phyloP scores from a whole-genome alignment of 768 basidiomycete species.

The Mycena epipterygia region DNA sequence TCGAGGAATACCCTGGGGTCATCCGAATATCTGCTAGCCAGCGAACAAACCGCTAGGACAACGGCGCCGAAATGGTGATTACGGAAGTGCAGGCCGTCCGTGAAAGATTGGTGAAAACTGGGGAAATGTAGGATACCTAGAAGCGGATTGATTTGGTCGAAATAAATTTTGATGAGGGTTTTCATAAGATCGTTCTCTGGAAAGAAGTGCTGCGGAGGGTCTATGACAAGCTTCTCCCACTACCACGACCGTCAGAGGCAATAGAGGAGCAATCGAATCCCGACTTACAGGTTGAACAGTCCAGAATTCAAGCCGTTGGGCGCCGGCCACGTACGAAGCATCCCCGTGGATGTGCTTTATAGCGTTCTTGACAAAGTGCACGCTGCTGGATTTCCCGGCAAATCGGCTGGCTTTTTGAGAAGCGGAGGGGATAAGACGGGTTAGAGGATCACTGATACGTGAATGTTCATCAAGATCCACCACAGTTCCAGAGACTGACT shows the following conservation, averaged over 20 bases:
- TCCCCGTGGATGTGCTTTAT: constrained; percentile 14
- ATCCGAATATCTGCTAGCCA: constrained; percentile 63
- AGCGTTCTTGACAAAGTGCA: constrained; percentile 5
- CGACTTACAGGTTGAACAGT: constrained; percentile 8
- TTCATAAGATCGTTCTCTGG: constrained; percentile 64
- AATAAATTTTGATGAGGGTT: constrained; percentile 70
- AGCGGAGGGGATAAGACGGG: constrained; percentile 28
- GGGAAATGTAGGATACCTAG: constrained; percentile 77
- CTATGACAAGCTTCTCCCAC: constrained; percentile 53
- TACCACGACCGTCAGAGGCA: constrained; percentile 25
- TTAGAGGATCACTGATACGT: not conserved
- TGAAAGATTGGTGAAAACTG: constrained; percentile 66
- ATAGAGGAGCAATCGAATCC: not conserved
- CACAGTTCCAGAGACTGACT: not conserved
- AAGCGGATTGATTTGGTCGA: constrained; percentile 62
- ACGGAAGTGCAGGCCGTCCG: constrained; percentile 59
- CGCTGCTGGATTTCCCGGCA: constrained; percentile 21
- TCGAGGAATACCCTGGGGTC: constrained; percentile 50
- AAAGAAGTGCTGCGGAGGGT: constrained; percentile 47
- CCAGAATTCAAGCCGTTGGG: constrained; percentile 38
- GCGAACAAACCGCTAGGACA: constrained; percentile 76
- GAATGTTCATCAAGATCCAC: not conserved
- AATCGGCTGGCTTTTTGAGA: not conserved
- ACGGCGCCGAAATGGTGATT: constrained; percentile 66
- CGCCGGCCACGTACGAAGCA: not conserved